Base-by-base conservation (phyloP, 2,329 filamentous ascomycete species). In the Exophiala lecanii-corni region DNA sequence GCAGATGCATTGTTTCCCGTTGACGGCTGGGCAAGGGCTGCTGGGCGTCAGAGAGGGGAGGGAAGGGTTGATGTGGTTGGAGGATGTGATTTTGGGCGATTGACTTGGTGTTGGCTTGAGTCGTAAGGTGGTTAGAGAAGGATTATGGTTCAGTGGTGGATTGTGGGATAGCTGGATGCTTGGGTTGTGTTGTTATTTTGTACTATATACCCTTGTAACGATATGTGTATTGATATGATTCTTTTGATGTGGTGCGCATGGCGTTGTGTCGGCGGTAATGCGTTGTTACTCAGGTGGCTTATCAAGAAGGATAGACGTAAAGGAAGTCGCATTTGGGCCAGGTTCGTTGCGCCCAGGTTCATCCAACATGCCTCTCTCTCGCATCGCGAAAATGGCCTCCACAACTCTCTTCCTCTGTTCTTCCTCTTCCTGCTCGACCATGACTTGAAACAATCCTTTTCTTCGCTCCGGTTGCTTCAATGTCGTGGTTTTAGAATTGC, bases 1-100 rank as follows among this genome's bases (percentile, higher is more conserved):
- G 13, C 73, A 79, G 59, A 80, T 81, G 73, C 77, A 81, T 57
- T 77, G 73, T 46, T 80, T 79, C 39, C 67, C 73, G 1, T 57
- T 80, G 25, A 69, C 72, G 1, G 71, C 68, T 34, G 60, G 63
- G 2, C 78, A 73, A 49, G 65, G 66, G 1, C 26, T 78, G 18
- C 59, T 55, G 3, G 75, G 79, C 51, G 67, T 71, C 2, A 66
- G 61, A 20, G 59, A 72, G 45, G 69, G 58, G 0, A 60, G 70
- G 20, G 61, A 69, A 2, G 76, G 73, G 69, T 60, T 73, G 1
- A 40, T 15, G 17, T 52, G 48, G 39, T 7, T 72, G 1, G 61
- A 68, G 18, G 55, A 16, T 26, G 41, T 45, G 3, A 9, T 48
- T 17, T 30, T 41, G 10, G 39, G 36, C n/a, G 36, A 33, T 37